These are phyloP conservation scores for Plasmodium reichenowi DNA, from an alignment of 169 alveolate genomes.

Conservation along the genomic window DNA sequence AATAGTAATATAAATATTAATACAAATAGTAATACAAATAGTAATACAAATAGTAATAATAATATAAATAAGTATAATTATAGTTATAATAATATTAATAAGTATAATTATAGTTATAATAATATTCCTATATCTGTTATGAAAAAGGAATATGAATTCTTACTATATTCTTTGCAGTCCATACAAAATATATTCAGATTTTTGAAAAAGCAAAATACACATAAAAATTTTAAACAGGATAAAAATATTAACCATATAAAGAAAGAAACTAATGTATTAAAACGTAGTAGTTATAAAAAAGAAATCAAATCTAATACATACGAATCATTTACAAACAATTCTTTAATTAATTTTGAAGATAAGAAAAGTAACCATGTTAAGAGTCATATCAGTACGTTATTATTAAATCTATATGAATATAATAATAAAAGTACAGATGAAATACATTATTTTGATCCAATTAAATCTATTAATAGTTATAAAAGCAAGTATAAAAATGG, in stretches of 20 bases:
- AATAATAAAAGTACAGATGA: background rate
- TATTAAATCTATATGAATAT: background rate
- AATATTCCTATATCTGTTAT: slow-evolving; percentile 39
- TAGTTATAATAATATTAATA: no score
- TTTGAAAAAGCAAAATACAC: slow-evolving; percentile 5
- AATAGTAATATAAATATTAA: no score
- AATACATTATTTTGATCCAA: no score
- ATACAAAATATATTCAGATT: slow-evolving; percentile 12
- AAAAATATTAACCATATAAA: background rate
- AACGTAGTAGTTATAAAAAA: background rate
- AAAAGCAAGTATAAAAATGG: no score
- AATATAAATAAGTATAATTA: no score
- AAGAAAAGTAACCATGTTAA: background rate
- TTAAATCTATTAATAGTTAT: no score
- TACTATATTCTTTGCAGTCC: slow-evolving; percentile 16
- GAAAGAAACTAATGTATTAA: background rate
- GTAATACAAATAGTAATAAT: no score
- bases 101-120: background rate
- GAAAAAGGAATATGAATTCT: slow-evolving; percentile 38
- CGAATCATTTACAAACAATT: background rate
- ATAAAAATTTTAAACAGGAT: slow-evolving; percentile 1
- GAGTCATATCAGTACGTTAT: background rate
- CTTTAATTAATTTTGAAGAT: slow-evolving; percentile 4
- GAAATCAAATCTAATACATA: background rate
- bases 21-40: no score